phyloP scores from a whole-genome alignment of 805 yeast species.

The Scheffersomyces ergatensis region DNA sequence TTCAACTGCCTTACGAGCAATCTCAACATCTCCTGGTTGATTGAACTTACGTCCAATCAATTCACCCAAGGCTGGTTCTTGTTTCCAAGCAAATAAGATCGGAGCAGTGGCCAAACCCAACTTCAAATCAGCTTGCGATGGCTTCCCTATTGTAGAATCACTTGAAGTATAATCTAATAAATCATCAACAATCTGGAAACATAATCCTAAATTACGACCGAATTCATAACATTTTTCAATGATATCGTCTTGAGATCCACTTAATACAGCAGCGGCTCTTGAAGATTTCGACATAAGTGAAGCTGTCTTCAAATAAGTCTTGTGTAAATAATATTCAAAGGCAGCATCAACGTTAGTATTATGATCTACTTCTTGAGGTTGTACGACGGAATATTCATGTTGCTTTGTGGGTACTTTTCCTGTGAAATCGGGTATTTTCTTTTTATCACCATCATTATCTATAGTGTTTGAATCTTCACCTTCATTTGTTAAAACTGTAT shows the following conservation, averaged over 20 bases:
- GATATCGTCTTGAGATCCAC: constrained; percentile 75
- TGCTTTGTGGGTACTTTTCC: constrained; percentile 60
- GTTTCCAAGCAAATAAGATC: constrained; percentile 89
- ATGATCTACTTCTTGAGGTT: constrained; percentile 45
- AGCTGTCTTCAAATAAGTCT: constrained; percentile 94
- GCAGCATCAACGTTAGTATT: constrained; percentile 75
- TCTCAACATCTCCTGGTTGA: constrained; percentile 77
- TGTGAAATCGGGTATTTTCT: constrained; percentile 53
- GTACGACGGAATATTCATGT: constrained; percentile 55
- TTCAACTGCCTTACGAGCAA: constrained; percentile 73
- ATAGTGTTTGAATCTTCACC: constrained; percentile 47
- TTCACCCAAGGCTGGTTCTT: constrained; percentile 79
- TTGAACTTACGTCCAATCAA: constrained; percentile 81
- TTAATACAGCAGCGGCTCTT: constrained; percentile 87
- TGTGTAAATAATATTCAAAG: constrained; percentile 91
- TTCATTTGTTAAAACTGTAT: constrained; percentile 64
- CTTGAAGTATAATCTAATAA: constrained; percentile 93
- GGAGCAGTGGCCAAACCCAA: constrained; percentile 98
- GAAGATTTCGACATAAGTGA: constrained; percentile 91
- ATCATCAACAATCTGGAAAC: constrained; percentile 96
- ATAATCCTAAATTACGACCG: constrained; percentile 90
- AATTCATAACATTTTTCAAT: constrained; percentile 86
- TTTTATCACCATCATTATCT: constrained; percentile 46
- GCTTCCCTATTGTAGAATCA: constrained; percentile 84
- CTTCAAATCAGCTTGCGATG: constrained; percentile 92